A percentile compares a stretch with the other conserved stretches of the same genome.
phyloP scores from a whole-genome alignment of 1,284 basidiomycete species.

The Puccinia polysora region DNA sequence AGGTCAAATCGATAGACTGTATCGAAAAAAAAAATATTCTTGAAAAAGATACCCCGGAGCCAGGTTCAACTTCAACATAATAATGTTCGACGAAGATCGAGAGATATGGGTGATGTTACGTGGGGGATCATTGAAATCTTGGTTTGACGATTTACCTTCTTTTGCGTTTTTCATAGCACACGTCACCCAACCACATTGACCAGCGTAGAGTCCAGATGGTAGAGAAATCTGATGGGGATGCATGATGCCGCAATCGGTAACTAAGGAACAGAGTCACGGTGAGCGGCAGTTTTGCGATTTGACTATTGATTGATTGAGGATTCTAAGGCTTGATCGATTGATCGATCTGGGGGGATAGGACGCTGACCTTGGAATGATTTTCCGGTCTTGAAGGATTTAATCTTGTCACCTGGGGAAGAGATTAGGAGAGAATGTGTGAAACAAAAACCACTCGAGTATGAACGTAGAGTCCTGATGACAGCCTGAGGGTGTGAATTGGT shows the following conservation, averaged over 20 bases:
- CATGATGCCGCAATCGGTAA: constrained; percentile 41
- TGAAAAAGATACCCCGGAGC: too few relatives aligned
- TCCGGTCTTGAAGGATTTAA: constrained; percentile 36
- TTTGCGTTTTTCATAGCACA: constrained; percentile 98
- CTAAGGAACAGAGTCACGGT: neutral
- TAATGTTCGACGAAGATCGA: neutral
- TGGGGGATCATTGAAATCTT: too few relatives aligned
- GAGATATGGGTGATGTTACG: too few relatives aligned
- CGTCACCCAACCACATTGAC: constrained; percentile 52
- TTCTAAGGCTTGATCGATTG: neutral
- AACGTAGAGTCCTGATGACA: too few relatives aligned
- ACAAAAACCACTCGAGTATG: too few relatives aligned
- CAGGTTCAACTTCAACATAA: neutral
- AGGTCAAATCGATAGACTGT: neutral
- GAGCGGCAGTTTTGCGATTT: too few relatives aligned
- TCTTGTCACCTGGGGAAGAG: constrained; percentile 42
- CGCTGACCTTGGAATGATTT: constrained; percentile 41
- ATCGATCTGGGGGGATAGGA: too few relatives aligned
- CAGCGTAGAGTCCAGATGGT: constrained; percentile 26
- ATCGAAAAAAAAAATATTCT: too few relatives aligned
- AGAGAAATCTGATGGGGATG: constrained; percentile 36
- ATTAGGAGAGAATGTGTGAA: too few relatives aligned
- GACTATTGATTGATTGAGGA: too few relatives aligned
- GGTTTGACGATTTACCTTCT: constrained; percentile 78
- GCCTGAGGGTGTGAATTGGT: too few relatives aligned